A percentile compares a stretch with the other conserved stretches of the same genome.
Evolutionary conservation across 2,329 filamentous ascomycete genomes (phyloP).

Genomic region (Paramyrothecium sp.): DNA sequence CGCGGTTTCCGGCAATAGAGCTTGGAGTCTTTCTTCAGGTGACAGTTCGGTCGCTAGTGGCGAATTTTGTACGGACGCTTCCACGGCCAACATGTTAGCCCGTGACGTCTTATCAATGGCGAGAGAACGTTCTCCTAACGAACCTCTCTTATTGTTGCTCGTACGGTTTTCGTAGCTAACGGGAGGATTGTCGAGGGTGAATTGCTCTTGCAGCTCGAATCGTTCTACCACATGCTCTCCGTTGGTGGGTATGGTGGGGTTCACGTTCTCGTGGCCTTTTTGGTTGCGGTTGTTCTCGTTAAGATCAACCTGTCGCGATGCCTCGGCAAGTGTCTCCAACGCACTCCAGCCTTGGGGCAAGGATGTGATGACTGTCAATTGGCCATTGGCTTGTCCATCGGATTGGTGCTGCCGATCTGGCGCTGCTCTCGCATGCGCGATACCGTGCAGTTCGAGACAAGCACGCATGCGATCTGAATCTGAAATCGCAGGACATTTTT

Average conservation of each 20-base stretch:
- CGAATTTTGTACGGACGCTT: slow-evolving; percentile 18
- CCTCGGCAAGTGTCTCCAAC: slow-evolving; percentile 83
- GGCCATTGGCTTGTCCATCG: slow-evolving; percentile 25
- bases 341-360: slow-evolving; percentile 69
- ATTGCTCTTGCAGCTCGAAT: slow-evolving; percentile 59
- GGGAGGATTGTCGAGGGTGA: slow-evolving; percentile 55
- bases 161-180: slow-evolving; percentile 41
- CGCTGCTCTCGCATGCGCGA: slow-evolving; percentile 48
- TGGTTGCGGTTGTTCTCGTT: slow-evolving; percentile 58
- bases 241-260: slow-evolving; percentile 20
- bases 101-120: not conserved
- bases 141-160: slow-evolving; percentile 23
- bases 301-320: slow-evolving; percentile 75
- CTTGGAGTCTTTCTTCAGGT: slow-evolving; percentile 50
- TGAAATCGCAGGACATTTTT: slow-evolving; percentile 80
- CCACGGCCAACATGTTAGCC: slow-evolving; percentile 9
- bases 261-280: slow-evolving; percentile 29
- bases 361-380: slow-evolving; percentile 23
- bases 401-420: slow-evolving; percentile 25
- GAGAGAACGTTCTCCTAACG: not conserved
- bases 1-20: slow-evolving; percentile 36
- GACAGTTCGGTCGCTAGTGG: slow-evolving; percentile 34
- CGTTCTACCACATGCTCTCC: slow-evolving; percentile 27
- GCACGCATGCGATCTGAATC: slow-evolving; percentile 74
- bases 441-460: slow-evolving; percentile 69